Conservation (phyloP, 108 stramenopile genomes). For the Nannochloropsis granulata region DNA sequence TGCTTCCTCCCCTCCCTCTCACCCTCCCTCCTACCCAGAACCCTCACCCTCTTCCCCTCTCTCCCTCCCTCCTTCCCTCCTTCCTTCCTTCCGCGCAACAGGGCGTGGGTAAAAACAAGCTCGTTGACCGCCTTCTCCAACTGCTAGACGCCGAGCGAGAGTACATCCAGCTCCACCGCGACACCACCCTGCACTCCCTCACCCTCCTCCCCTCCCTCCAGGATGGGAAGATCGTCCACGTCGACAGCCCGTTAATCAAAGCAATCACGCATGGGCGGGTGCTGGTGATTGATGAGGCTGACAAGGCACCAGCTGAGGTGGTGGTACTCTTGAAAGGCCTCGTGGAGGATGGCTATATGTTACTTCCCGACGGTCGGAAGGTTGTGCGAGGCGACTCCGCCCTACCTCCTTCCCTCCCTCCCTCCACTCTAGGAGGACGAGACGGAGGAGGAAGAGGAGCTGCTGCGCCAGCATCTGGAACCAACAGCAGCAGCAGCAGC, state of each 20-base stretch:
- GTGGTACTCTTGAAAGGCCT: conserved; percentile 60
- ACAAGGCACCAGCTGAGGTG: conserved; percentile 78
- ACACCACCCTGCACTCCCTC: conserved; percentile 59
- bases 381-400: conserved; percentile 3
- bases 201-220: conserved; percentile 48
- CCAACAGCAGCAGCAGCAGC: neutral
- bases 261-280: conserved; percentile 53
- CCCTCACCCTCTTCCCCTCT: neutral
- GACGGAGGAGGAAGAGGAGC: neutral
- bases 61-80: neutral
- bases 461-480: neutral
- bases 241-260: conserved; percentile 61
- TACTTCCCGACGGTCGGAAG: conserved; percentile 55
- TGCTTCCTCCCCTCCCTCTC: neutral
- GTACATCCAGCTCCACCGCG: conserved; percentile 81
- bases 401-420: conserved; percentile 52
- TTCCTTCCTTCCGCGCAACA: conserved; percentile 17
- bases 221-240: conserved; percentile 51
- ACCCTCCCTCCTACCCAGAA: neutral
- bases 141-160: conserved; percentile 56
- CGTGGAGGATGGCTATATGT: conserved; percentile 68
- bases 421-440: neutral
- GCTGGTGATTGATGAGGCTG: conserved; percentile 78
- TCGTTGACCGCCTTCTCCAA: conserved; percentile 52
- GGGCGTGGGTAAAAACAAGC: conserved; percentile 76